Evolutionary conservation across 352 stramenopile genomes (phyloP).

Genomic region (Lagenidium sp.): DNA sequence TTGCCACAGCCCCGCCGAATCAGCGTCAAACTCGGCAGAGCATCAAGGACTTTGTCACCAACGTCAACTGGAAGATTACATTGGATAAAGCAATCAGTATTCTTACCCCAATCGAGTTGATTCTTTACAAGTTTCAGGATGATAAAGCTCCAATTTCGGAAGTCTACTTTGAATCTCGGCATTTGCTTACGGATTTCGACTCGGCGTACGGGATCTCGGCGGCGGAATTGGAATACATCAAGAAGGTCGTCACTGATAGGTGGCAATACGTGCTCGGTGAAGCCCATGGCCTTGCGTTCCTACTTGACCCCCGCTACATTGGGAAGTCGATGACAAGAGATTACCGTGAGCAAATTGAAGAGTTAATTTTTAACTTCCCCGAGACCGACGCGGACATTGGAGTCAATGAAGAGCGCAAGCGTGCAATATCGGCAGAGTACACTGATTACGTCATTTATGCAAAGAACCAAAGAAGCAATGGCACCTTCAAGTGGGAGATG

Average conservation of each 20-base stretch:
- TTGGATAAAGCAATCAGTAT: slow-evolving; percentile 76
- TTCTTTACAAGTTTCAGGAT: slow-evolving; percentile 80
- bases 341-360: slow-evolving; percentile 78
- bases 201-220: slow-evolving; percentile 56
- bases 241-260: slow-evolving; percentile 67
- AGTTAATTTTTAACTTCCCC: slow-evolving; percentile 74
- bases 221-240: slow-evolving; percentile 73
- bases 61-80: slow-evolving; percentile 73
- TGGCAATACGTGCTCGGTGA: slow-evolving; percentile 73
- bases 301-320: slow-evolving; percentile 74
- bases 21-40: slow-evolving; percentile 41
- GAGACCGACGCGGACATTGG: slow-evolving; percentile 56
- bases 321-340: slow-evolving; percentile 77
- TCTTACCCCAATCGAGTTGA: slow-evolving; percentile 65
- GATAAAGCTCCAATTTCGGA: slow-evolving; percentile 71
- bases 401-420: slow-evolving; percentile 58
- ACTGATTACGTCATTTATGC: slow-evolving; percentile 74
- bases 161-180: slow-evolving; percentile 77
- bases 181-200: slow-evolving; percentile 72
- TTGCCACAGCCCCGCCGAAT: slow-evolving; percentile 28
- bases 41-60: slow-evolving; percentile 69
- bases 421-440: slow-evolving; percentile 65
- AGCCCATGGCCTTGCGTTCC: slow-evolving; percentile 59
- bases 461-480: slow-evolving; percentile 72
- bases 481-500: slow-evolving; percentile 83